A percentile compares a stretch with the other conserved stretches of the same genome.
These are phyloP conservation scores for Azolla pinnata DNA, from an alignment of 75 land plant genomes.

Conservation along the genomic window DNA sequence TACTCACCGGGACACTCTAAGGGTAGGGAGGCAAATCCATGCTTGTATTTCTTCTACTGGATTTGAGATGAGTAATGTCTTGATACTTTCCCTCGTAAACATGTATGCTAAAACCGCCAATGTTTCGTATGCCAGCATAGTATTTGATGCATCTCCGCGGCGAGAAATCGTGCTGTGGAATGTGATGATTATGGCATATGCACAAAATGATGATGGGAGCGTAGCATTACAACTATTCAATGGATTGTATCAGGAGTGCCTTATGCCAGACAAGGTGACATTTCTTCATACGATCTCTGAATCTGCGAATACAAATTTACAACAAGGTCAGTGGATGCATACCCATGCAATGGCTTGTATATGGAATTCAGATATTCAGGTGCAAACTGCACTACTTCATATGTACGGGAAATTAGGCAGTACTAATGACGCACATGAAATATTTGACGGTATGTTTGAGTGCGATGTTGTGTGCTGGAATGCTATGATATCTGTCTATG, in stretches of 20 bases:
- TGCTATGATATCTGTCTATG: slow-evolving; percentile 14
- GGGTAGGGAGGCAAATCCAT: slow-evolving; percentile 1
- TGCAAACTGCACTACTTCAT: slow-evolving; percentile 4
- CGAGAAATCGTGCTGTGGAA: slow-evolving; percentile 12
- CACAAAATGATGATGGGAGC: not conserved
- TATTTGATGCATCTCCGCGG: slow-evolving; percentile 3
- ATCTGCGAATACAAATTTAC: slow-evolving; percentile 25
- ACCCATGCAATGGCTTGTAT: not conserved
- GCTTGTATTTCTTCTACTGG: not conserved
- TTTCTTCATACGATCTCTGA: slow-evolving; percentile 32
- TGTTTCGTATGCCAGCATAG: not conserved
- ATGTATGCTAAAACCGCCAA: slow-evolving; percentile 13
- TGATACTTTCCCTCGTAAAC: slow-evolving; percentile 6
- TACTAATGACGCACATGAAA: not conserved
- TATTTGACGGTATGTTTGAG: not conserved
- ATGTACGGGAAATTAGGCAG: slow-evolving; percentile 5
- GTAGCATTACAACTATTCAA: slow-evolving; percentile 6
- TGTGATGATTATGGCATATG: slow-evolving; percentile 11
- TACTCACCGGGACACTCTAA: slow-evolving; percentile 4
- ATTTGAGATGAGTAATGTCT: not conserved
- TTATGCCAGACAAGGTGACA: slow-evolving; percentile 27
- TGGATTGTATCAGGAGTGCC: not conserved
- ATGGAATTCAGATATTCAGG: not conserved
- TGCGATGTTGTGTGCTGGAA: slow-evolving; percentile 13
- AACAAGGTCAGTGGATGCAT: slow-evolving; percentile 25